Conservation (phyloP, 306 rosid genomes). For the Albizia julibrissin region DNA sequence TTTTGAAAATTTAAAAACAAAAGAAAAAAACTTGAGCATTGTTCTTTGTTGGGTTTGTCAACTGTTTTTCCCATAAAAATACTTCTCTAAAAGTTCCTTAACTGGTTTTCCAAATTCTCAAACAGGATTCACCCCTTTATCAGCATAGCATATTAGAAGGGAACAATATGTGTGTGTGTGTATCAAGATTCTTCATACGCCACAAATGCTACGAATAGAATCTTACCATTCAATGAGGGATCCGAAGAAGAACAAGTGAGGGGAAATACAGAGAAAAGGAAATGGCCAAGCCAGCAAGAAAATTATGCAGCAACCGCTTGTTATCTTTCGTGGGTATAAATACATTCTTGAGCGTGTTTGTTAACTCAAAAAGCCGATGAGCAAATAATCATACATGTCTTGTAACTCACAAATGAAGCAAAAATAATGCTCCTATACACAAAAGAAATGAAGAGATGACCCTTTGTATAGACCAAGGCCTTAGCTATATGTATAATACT, state of each 20-base stretch:
- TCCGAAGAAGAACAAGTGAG: slow-evolving; percentile 62
- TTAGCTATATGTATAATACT: too few species aligned
- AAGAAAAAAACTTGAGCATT: background rate
- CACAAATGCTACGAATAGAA: slow-evolving; percentile 21
- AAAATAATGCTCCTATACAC: too few species aligned
- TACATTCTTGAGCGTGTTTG: slow-evolving; percentile 78
- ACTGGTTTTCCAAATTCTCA: too few species aligned
- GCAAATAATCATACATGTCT: too few species aligned
- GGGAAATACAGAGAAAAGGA: slow-evolving; percentile 63
- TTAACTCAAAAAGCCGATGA: slow-evolving; percentile 88
- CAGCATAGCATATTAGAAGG: background rate
- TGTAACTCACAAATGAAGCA: too few species aligned
- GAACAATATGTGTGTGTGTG: background rate
- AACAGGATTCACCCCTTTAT: background rate
- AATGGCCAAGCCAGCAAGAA: slow-evolving; percentile 64
- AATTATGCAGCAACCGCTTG: slow-evolving; percentile 76
- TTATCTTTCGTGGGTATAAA: slow-evolving; percentile 89
- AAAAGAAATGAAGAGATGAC: too few species aligned
- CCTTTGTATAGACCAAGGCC: too few species aligned
- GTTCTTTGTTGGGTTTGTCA: background rate
- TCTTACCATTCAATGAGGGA: slow-evolving; percentile 68
- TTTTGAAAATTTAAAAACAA: background rate
- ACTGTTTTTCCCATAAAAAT: too few species aligned
- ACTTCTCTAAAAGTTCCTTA: too few species aligned
- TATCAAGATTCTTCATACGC: background rate